Evolutionary conservation across 2,329 filamentous ascomycete genomes (phyloP), one percentile per base, ranked within the genome.

Genomic region (Fusarium sulawesiense): DNA sequence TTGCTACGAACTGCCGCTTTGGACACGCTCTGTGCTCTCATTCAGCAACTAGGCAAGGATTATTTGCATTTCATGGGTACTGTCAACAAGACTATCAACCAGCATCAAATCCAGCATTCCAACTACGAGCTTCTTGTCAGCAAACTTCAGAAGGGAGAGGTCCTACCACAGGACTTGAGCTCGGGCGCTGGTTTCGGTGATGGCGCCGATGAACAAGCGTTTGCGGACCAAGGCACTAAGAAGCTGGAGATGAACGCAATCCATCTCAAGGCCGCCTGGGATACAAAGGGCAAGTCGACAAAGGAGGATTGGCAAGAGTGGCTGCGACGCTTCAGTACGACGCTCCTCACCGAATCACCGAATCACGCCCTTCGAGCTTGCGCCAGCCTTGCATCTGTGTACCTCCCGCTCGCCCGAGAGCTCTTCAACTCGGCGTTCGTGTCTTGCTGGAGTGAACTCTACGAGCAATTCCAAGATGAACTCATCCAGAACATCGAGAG

Each of bases 221-320:
- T 94, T 75, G 89, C 92, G 0, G 95, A 98, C 71, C 91, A 97
- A 46, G 90, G 91, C 3, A 93, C 92, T 14, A 98, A 97, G 84
- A 98, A 98, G 80, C 86, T 98, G 34, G 94, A 97, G 66, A 95
- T 98, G 80, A 99, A 99, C 73, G 94, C 97, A 53, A 94, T 98
- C 69, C 97, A 99, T 83, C 85, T 99, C 23, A 98, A 98, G 80
- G 92, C 92, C 69, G 96, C 97, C 1, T 99, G 96, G 96, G 96
- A 98, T 74, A 96, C 97, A 0, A 94, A 92, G 63, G 94, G 97
- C 65, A 98, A 98, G 77, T 98, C 95, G 0, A 99, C 96, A 12
- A 94, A 94, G 75, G 96, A 99, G 78, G 96, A 99, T 80, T 99
- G 96, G 96, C 93, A 97, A 75, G 96, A 99, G 79, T 99, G 96